Conservation (phyloP, 306 rosid species). For the Gastrolobium villosum region DNA sequence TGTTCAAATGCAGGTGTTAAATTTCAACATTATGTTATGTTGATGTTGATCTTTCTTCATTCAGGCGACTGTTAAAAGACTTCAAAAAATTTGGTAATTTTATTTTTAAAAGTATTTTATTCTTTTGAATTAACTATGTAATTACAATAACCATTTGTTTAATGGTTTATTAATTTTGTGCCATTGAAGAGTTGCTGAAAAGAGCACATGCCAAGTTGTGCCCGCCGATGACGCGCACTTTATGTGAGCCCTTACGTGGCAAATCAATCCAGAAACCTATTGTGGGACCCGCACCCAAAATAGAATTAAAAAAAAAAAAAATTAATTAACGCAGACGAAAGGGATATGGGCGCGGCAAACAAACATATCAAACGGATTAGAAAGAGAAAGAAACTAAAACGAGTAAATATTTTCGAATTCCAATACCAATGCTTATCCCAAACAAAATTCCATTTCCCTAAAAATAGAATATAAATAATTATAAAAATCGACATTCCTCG, state of each 20-base stretch:
- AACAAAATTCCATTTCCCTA: neutral
- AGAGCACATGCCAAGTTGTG: too few species aligned
- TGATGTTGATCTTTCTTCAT: too few species aligned
- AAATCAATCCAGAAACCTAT: conserved; percentile 26
- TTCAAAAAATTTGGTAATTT: too few species aligned
- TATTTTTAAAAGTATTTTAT: too few species aligned
- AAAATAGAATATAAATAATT: neutral
- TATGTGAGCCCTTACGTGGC: conserved; percentile 41
- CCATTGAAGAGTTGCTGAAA: too few species aligned
- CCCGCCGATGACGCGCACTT: neutral
- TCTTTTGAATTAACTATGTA: too few species aligned
- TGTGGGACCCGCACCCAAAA: conserved; percentile 13
- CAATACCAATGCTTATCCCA: neutral
- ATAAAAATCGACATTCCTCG: neutral
- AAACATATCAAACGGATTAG: conserved; percentile 36
- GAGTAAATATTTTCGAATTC: neutral
- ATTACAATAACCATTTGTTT: too few species aligned
- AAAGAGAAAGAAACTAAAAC: neutral
- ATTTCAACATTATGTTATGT: too few species aligned
- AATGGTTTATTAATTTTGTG: too few species aligned
- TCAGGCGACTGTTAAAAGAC: too few species aligned
- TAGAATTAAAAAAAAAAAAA: neutral
- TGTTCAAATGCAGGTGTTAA: too few species aligned
- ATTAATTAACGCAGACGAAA: neutral
- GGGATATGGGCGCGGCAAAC: conserved; percentile 38